These are phyloP conservation scores for Cryptococcus jaspeensis DNA, from an alignment of 1,284 basidiomycete species.

Conservation along the genomic window DNA sequence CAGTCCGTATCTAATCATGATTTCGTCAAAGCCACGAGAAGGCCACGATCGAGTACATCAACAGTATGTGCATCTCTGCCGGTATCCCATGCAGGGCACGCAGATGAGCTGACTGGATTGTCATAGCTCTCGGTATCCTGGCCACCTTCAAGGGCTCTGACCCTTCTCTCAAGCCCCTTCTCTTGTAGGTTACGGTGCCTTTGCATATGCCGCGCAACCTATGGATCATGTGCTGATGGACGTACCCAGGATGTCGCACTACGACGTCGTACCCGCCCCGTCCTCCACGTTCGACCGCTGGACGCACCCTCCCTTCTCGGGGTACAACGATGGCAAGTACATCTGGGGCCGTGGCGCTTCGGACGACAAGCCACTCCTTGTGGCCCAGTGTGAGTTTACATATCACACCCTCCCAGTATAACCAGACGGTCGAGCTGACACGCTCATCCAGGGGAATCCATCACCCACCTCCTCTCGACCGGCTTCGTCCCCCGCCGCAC, in stretches of 20 bases:
- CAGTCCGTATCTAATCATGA: neutral
- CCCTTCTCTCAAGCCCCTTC: conserved; percentile 52
- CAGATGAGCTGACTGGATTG: neutral
- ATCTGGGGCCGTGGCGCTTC: conserved; percentile 50
- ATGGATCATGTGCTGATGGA: neutral
- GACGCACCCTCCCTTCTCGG: conserved; percentile 50
- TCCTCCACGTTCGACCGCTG: conserved; percentile 44
- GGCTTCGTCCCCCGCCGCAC: conserved; percentile 46
- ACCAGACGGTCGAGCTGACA: neutral
- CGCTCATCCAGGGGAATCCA: conserved; percentile 42
- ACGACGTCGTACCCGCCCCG: conserved; percentile 51
- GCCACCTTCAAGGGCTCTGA: conserved; percentile 54
- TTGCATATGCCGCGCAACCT: neutral
- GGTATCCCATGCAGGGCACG: neutral
- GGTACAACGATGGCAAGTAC: conserved; percentile 41
- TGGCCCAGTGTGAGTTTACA: conserved; percentile 49
- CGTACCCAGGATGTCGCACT: conserved; percentile 44
- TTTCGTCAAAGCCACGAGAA: conserved; percentile 21
- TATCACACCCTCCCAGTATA: neutral
- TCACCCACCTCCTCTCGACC: conserved; percentile 42
- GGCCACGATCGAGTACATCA: conserved; percentile 51
- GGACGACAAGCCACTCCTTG: conserved; percentile 50
- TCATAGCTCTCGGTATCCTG: conserved; percentile 51
- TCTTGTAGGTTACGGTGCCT: conserved; percentile 30
- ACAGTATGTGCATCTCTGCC: conserved; percentile 37